Percentiles rank a stretch among this genome's conserved stretches.
Evolutionary conservation across 352 stramenopile genomes (phyloP).

Genomic region (Pythium pyrilobum): DNA sequence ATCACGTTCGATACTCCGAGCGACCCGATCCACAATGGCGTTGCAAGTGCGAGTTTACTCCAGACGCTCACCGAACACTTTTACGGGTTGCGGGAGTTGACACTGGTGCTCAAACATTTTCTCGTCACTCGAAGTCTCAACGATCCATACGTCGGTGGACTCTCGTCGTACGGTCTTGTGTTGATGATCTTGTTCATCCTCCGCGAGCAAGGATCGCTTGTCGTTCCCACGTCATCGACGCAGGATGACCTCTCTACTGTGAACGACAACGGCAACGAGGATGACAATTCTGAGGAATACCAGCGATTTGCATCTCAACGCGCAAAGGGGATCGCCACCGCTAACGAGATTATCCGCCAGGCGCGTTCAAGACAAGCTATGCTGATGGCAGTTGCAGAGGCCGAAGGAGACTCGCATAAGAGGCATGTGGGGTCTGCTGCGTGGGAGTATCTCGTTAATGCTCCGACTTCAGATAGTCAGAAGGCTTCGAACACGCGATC

Average conservation of each 20-base stretch:
- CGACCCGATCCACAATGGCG: slow-evolving; percentile 53
- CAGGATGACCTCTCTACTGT: slow-evolving; percentile 7
- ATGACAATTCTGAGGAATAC: too few species aligned
- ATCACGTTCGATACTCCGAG: slow-evolving; percentile 80
- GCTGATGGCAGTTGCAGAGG: slow-evolving; percentile 22
- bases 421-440: slow-evolving; percentile 8
- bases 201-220: slow-evolving; percentile 50
- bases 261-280: background rate
- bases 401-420: slow-evolving; percentile 1
- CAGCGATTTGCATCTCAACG: background rate
- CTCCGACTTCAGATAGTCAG: background rate
- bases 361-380: slow-evolving; percentile 27
- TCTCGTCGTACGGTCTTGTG: slow-evolving; percentile 86
- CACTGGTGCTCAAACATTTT: slow-evolving; percentile 88
- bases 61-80: slow-evolving; percentile 58
- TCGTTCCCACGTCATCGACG: slow-evolving; percentile 3
- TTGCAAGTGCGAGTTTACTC: slow-evolving; percentile 72
- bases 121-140: slow-evolving; percentile 83
- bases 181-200: slow-evolving; percentile 74
- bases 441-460: slow-evolving; percentile 2
- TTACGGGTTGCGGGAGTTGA: slow-evolving; percentile 76
- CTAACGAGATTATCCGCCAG: slow-evolving; percentile 49
- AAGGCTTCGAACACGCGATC: background rate
- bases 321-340: slow-evolving; percentile 35
- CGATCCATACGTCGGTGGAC: slow-evolving; percentile 86